These are phyloP conservation scores for Oryza rufipogon DNA, from an alignment of 176 grass and related monocot species.

Conservation along the genomic window DNA sequence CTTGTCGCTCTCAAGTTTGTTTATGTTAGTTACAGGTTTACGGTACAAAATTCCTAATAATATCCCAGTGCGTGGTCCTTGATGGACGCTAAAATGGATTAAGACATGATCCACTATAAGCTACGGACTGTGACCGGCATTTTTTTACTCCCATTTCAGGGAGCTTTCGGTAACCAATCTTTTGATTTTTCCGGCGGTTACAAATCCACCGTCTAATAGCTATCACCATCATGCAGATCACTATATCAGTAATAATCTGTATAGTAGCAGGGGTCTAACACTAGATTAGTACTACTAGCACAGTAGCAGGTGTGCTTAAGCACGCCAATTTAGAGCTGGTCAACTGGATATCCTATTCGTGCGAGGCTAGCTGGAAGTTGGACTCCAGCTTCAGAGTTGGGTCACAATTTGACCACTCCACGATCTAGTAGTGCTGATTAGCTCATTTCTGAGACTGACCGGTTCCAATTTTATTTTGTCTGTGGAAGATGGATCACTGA, in stretches of 20 bases:
- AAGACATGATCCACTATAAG: conserved; percentile 3
- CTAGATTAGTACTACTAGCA: neutral
- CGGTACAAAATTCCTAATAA: neutral
- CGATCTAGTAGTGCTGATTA: neutral
- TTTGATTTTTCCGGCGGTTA: neutral
- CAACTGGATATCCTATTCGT: neutral
- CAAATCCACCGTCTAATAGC: neutral
- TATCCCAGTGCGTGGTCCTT: neutral
- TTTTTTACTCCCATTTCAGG: neutral
- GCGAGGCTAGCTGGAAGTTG: neutral
- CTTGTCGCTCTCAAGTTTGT: neutral
- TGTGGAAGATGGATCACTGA: neutral
- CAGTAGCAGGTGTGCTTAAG: neutral
- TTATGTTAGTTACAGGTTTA: neutral
- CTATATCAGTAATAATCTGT: neutral
- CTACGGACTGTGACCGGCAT: neutral
- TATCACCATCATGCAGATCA: neutral
- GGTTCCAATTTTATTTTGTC: neutral
- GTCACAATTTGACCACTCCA: neutral
- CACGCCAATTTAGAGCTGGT: neutral
- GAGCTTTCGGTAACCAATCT: neutral
- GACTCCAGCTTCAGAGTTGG: neutral
- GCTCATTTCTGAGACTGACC: neutral
- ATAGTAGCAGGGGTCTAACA: neutral
- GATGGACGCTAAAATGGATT: neutral